Evolutionary conservation across 2,329 filamentous ascomycete species (phyloP), one percentile per base, ranked within the genome.

Genomic region (Hypoxylon sp.): DNA sequence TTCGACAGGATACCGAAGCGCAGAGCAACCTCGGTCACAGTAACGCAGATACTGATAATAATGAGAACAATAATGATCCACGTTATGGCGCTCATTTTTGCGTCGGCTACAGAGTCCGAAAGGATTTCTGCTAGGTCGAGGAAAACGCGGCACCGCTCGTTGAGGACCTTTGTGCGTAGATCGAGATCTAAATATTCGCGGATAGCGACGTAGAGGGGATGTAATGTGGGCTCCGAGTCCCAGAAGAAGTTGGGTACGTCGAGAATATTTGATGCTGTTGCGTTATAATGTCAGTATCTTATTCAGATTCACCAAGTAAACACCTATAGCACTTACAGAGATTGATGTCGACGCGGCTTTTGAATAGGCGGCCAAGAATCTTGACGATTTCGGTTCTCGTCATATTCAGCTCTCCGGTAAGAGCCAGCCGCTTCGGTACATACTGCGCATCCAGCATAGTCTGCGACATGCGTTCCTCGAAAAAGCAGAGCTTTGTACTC

Each of bases 61-160:
- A 99, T 99, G 47, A 99, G 86, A 47, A 97, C 85, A 73, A 99
- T 99, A 77, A 98, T 91, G 77, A 99, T 98, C 94, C 94, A 98
- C 0, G 95, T 99, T 75, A 97, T 97, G 69, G 86, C 85, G 70
- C 93, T 97, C 91, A 97, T 98, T 77, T 97, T 97, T 69, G 92
- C 90, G 76, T 98, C 93, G 20, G 92, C 92, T 56, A 97, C 94
- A 1, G 89, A 92, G 78, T 99, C 94, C 13, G 91, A 93, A 1
- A 99, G 82, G 22, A 99, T 97, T 79, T 97, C 94, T 47, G 95
- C 94, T 8, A 99, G 87, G 77, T 99, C 95, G 17, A 99, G 86
- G 79, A 99, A 99, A 52, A 99, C 95, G 43, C 92, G 89, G 77
- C 95, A 99, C 55, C 95, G 90, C 79, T 98, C 95, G 78, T 99